phyloP scores from a whole-genome alignment of 805 yeast species.

The Pichia manshurica region DNA sequence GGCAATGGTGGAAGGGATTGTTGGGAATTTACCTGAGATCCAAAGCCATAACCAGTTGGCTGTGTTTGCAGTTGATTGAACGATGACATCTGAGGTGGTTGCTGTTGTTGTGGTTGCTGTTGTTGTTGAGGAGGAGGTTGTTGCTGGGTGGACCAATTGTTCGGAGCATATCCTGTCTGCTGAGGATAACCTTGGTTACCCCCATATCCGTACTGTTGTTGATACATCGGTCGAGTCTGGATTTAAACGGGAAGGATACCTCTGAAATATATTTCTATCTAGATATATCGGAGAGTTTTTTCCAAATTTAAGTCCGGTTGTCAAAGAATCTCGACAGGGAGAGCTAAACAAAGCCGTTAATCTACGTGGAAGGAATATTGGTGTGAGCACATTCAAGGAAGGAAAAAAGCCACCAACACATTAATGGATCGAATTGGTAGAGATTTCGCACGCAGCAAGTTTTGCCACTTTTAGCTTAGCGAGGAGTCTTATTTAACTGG shows the following conservation, averaged over 20 bases:
- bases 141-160: slow-evolving; percentile 19
- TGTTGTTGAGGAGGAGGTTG: slow-evolving; percentile 2
- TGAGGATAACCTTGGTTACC: slow-evolving; percentile 18
- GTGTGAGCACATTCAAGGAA: too few species aligned
- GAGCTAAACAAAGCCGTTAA: too few species aligned
- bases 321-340: too few species aligned
- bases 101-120: slow-evolving; percentile 23
- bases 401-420: too few species aligned
- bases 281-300: too few species aligned
- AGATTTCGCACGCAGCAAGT: too few species aligned
- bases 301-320: too few species aligned
- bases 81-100: slow-evolving; percentile 27
- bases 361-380: too few species aligned
- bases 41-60: slow-evolving; percentile 36
- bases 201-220: slow-evolving; percentile 18
- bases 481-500: too few species aligned
- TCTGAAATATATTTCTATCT: too few species aligned
- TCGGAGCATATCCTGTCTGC: slow-evolving; percentile 20
- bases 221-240: slow-evolving; percentile 13
- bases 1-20: slow-evolving; percentile 5
- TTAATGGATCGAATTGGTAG: too few species aligned
- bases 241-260: not conserved
- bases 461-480: too few species aligned
- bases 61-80: slow-evolving; percentile 28
- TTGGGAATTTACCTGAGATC: slow-evolving; percentile 14